These are phyloP conservation scores for Syzygium aqueum DNA, from an alignment of 345 rosid species.

Conservation along the genomic window DNA sequence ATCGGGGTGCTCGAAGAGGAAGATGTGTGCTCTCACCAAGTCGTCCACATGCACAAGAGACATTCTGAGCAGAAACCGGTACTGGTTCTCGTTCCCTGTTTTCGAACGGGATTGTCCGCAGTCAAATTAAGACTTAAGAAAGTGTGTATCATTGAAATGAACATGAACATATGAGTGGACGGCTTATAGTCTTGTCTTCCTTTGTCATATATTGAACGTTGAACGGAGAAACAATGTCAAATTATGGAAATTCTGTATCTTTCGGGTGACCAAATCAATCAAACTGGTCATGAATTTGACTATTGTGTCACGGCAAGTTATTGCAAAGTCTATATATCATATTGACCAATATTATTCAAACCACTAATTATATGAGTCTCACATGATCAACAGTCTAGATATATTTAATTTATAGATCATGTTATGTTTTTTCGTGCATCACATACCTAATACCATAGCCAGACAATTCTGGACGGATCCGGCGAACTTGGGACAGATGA, in stretches of 20 bases:
- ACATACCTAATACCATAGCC: constrained; percentile 15
- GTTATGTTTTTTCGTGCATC: background rate
- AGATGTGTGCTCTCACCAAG: constrained; percentile 29
- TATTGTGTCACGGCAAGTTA: background rate
- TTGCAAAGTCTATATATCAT: background rate
- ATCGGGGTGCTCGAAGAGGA: constrained; percentile 15
- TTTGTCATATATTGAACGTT: background rate
- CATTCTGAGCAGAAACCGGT: background rate
- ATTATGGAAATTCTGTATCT: background rate
- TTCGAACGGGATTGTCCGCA: background rate
- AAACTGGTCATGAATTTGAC: background rate
- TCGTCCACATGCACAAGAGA: constrained; percentile 29
- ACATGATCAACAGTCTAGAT: background rate
- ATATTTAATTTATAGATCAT: background rate
- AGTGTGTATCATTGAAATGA: background rate
- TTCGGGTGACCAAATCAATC: background rate
- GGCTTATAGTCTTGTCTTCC: background rate
- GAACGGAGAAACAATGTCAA: background rate
- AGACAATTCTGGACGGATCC: constrained; percentile 4
- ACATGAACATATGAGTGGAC: background rate
- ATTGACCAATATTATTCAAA: background rate
- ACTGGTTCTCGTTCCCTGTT: background rate
- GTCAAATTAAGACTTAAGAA: background rate
- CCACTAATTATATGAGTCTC: background rate
- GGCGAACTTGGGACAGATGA: constrained; percentile 18